These are phyloP conservation scores for Metschnikowia anglica DNA, from an alignment of 805 yeast genomes.

Conservation along the genomic window DNA sequence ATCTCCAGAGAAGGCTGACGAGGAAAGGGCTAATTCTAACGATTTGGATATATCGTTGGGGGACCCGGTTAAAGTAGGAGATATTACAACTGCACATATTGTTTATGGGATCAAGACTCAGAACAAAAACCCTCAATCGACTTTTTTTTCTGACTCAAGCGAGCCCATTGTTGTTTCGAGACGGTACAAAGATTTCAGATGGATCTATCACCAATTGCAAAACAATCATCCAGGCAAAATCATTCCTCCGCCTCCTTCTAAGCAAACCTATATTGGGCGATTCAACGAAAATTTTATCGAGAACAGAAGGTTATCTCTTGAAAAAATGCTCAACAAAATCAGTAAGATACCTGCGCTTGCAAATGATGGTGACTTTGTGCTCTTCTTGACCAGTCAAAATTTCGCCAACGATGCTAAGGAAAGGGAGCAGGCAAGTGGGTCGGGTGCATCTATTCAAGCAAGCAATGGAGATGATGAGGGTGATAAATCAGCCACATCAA, in stretches of 20 bases:
- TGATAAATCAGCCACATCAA: conserved; percentile 22
- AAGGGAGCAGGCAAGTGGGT: conserved; percentile 59
- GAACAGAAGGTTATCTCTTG: conserved; percentile 77
- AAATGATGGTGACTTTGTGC: conserved; percentile 69
- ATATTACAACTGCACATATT: conserved; percentile 82
- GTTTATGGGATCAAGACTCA: conserved; percentile 76
- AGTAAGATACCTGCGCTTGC: conserved; percentile 55
- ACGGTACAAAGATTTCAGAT: conserved; percentile 87
- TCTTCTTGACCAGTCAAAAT: conserved; percentile 74
- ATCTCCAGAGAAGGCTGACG: background rate
- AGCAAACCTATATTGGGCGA: conserved; percentile 88
- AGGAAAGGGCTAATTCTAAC: conserved; percentile 15
- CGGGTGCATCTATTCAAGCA: conserved; percentile 44
- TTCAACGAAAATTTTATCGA: conserved; percentile 90
- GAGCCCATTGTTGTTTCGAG: conserved; percentile 54
- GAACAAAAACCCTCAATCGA: conserved; percentile 44
- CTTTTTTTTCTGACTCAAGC: conserved; percentile 17
- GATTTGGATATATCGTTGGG: conserved; percentile 70
- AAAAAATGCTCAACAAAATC: conserved; percentile 80
- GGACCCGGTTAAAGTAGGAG: conserved; percentile 91
- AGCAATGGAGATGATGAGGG: conserved; percentile 40
- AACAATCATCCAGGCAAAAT: conserved; percentile 85
- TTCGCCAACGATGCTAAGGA: conserved; percentile 69
- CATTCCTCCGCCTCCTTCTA: conserved; percentile 91
- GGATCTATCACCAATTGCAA: conserved; percentile 88